Base-by-base conservation (phyloP, 1,139 yeast species). In the Wickerhamomyces sp. region DNA sequence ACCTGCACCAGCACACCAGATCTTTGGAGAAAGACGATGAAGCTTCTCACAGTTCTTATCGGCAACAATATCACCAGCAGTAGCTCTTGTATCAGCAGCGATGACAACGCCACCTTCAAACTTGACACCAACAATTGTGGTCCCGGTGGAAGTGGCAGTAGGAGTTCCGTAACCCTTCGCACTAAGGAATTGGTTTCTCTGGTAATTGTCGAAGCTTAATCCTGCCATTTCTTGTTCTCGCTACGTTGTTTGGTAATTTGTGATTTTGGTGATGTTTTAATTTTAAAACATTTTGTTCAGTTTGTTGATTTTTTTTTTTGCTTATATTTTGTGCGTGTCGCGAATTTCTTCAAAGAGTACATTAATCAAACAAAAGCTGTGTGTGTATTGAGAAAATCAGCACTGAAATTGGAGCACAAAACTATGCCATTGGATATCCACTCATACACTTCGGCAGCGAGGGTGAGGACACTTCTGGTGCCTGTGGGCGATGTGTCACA, bases 1-100 rank as follows among this genome's bases (percentile, higher is more conserved):
- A 63, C 98, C 98, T 4, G 98, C 98, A 55, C 98, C 98, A 40
- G 97, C 97, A 78, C 97, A 92, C 98, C 98, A 92, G 58, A 92
- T 92, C 59, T 76, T 77, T 12, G 98, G 97, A 3, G 97, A 77
- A 54, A 92, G 76, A 55, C 95, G 71, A 67, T 92, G 98, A 49
- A 92, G 72, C 67, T 92, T 92, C 60, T 90, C 97, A 73, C 97
- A 90, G 69, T 92, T 92, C 70, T 92, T 90, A 67, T 92, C 97
- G 14, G 98, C 98, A 27, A 92, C 97, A 54, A 92, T 89, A 43
- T 81, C 82, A 18, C 98, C 98, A 29, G 94, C 81, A 5, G 98
- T 92, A 44, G 98, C 97, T 66, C 98, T 79, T 21, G 98, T 92
- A 70, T 92, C 98, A 15, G 98, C 98, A 16, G 98, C 98, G 47